phyloP scores from a whole-genome alignment of 148 eudicot genomes.

The Silene latifolia region DNA sequence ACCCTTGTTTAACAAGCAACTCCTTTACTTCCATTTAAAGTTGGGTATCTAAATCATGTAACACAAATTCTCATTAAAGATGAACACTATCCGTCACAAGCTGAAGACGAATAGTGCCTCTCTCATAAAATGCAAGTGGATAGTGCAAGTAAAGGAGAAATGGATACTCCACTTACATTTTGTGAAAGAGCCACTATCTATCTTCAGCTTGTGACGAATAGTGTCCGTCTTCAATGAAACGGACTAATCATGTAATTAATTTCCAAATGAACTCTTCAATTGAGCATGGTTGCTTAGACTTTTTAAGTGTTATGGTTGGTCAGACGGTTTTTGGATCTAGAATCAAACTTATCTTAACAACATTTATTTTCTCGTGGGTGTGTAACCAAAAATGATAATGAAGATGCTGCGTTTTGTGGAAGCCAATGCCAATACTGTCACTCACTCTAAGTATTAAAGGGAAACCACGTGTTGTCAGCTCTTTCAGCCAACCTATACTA shows the following conservation, averaged over 20 bases:
- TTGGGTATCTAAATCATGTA: background rate
- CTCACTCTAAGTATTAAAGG: conserved; percentile 8
- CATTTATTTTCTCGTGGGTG: background rate
- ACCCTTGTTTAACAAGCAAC: background rate
- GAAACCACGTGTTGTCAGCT: conserved; percentile 19
- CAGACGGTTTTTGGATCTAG: background rate
- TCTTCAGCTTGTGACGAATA: no score
- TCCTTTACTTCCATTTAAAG: background rate
- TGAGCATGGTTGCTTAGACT: background rate
- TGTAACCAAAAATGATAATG: background rate
- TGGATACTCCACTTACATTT: no score
- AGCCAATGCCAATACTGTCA: conserved; percentile 10
- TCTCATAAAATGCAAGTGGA: no score
- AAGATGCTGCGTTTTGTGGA: conserved; percentile 19
- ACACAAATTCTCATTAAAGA: no score
- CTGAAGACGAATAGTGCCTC: no score
- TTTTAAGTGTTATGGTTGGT: background rate
- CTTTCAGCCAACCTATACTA: background rate
- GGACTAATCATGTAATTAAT: background rate
- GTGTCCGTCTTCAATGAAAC: no score
- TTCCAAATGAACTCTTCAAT: background rate
- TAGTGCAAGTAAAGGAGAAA: no score
- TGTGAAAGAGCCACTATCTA: no score
- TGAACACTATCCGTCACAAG: no score
- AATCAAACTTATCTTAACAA: background rate